Base-by-base conservation (phyloP, 305 asterid species). In the Fraxinus dipetala region DNA sequence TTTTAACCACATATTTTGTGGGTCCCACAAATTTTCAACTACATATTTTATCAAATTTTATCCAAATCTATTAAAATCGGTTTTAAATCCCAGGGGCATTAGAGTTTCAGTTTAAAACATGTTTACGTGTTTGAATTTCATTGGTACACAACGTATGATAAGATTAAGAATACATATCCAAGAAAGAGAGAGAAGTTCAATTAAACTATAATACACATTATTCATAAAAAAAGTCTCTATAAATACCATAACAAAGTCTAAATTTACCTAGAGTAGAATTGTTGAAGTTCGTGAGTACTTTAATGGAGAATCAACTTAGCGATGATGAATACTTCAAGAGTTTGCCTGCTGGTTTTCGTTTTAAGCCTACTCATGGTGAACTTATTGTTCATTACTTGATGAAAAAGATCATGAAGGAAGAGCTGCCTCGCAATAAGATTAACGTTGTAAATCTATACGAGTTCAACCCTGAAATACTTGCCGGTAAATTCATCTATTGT, bases 301-400 rank as follows among this genome's bases (percentile, higher is more conserved):
- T 11, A n/a, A 56, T 22, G 26, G 69, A 18, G 9, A 59, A 59
- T 3, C 30, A n/a, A 59, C 24, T 59, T 20, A 5, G 10, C 26
- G 30, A 59, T 59, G 69, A 59, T 18, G 30, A 59, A 59, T 59
- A 59, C 69, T 59, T 59, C 9, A 20, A 3, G 69, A 20, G 69
- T 20, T 59, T 59, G 69, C 81, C 84, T 4, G 75, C 78, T 0
- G 84, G 84, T 10, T 84, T 75, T 56, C 83, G 81, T n/a, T 84
- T 84, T 74, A 26, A 76, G 13, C 87, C 87, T 1, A 30, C 14
- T 4, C 84, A 84, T 16, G 14, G 14, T 2, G 87, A 84, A n/a
- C 84, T 84, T 38, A 56, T 84, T 5, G 20, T 70, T 20, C 20
- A 56, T 54, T 84, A 80, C 40, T 16, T 80, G 69, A 40, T 1